Conservation (phyloP, 2,329 filamentous ascomycete species). For the Fusarium annulatum region DNA sequence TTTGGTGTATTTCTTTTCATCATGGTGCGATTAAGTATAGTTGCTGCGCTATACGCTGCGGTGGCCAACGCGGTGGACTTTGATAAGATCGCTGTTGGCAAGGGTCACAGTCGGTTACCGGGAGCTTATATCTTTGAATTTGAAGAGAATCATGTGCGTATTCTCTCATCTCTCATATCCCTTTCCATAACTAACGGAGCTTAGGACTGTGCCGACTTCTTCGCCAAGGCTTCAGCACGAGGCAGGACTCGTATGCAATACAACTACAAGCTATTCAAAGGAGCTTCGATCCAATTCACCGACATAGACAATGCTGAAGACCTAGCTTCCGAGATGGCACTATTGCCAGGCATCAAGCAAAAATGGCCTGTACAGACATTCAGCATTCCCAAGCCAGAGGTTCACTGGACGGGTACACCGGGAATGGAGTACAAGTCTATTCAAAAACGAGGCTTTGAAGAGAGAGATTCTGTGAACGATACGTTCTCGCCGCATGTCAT, state of each 20-base stretch:
- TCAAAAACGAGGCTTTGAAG: slow-evolving; percentile 27
- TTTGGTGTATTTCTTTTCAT: not conserved
- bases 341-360: slow-evolving; percentile 58
- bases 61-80: slow-evolving; percentile 46
- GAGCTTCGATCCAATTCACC: slow-evolving; percentile 64
- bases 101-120: slow-evolving; percentile 48
- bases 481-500: slow-evolving; percentile 64
- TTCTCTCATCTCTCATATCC: fast-evolving
- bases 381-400: slow-evolving; percentile 56
- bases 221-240: slow-evolving; percentile 41
- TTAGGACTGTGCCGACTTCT: slow-evolving; percentile 34
- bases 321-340: slow-evolving; percentile 54
- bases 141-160: slow-evolving; percentile 59
- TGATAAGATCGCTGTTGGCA: slow-evolving; percentile 38
- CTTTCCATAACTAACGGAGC: not conserved
- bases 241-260: slow-evolving; percentile 60
- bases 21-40: slow-evolving; percentile 52
- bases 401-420: slow-evolving; percentile 53
- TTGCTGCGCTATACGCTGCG: slow-evolving; percentile 51
- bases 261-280: slow-evolving; percentile 64
- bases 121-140: slow-evolving; percentile 67
- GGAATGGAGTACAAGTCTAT: slow-evolving; percentile 35
- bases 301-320: slow-evolving; percentile 58
- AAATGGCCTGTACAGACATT: slow-evolving; percentile 62
- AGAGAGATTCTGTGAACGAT: slow-evolving; percentile 44